phyloP scores from a whole-genome alignment of 805 yeast species.

The Candida xyloterini region DNA sequence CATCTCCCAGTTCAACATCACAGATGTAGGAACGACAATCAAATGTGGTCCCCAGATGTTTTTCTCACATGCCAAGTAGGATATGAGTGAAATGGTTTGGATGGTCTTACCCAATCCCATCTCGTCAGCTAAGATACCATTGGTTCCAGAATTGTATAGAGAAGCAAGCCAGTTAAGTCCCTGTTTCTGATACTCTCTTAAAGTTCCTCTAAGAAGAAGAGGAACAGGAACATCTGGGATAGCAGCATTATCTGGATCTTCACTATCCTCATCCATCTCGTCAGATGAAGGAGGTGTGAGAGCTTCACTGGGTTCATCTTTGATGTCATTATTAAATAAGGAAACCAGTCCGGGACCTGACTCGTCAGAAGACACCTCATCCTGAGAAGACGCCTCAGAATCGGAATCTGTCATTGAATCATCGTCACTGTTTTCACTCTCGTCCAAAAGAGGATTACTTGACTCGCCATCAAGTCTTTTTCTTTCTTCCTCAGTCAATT shows the following conservation, averaged over 20 bases:
- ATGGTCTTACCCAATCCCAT: slow-evolving; percentile 98
- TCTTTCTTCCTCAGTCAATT: slow-evolving; percentile 27
- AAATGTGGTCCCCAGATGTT: slow-evolving; percentile 98
- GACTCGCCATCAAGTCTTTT: slow-evolving; percentile 16
- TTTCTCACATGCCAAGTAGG: slow-evolving; percentile 90
- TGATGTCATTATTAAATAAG: slow-evolving; percentile 34
- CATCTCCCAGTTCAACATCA: slow-evolving; percentile 98
- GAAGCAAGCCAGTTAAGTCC: slow-evolving; percentile 98
- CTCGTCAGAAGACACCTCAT: slow-evolving; percentile 13
- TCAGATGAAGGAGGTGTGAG: slow-evolving; percentile 38
- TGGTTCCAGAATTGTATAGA: slow-evolving; percentile 84
- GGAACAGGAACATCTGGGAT: slow-evolving; percentile 80
- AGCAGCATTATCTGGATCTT: slow-evolving; percentile 22
- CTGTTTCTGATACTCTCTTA: slow-evolving; percentile 90
- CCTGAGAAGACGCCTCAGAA: slow-evolving; percentile 21
- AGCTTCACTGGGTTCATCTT: slow-evolving; percentile 33
- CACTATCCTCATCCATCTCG: slow-evolving; percentile 22
- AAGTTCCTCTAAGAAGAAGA: slow-evolving; percentile 67
- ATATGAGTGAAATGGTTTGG: slow-evolving; percentile 83
- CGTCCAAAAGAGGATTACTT: slow-evolving; percentile 24
- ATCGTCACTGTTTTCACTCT: slow-evolving; percentile 17
- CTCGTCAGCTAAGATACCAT: slow-evolving; percentile 97
- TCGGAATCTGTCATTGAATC: slow-evolving; percentile 21
- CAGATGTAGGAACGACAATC: slow-evolving; percentile 96
- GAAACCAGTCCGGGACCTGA: slow-evolving; percentile 33